Evolutionary conservation across 208 protist genomes (phyloP).

Genomic region (Herpetomonas samuelpessoai): DNA sequence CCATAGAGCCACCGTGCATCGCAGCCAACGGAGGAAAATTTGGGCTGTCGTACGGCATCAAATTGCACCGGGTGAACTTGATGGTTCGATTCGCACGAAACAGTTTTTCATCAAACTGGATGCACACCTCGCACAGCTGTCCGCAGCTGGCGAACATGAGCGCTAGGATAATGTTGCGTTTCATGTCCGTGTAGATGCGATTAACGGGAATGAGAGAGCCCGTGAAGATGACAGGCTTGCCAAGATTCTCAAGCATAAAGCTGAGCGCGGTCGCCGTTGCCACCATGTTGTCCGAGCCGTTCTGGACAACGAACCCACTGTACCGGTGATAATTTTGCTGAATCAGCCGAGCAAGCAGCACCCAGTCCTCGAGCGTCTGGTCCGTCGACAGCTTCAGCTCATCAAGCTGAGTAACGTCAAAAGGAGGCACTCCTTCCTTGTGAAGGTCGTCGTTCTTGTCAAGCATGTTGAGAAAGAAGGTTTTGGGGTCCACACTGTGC

Average conservation of each 20-base stretch:
- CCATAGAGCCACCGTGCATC: conserved; percentile 48
- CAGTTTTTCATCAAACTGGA: conserved; percentile 96
- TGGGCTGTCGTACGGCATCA: conserved; percentile 91
- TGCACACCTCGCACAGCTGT: conserved; percentile 92
- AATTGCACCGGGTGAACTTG: conserved; percentile 68
- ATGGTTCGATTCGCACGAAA: conserved; percentile 90
- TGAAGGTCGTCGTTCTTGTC: conserved; percentile 53
- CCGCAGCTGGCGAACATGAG: conserved; percentile 83
- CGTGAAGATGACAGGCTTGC: conserved; percentile 97
- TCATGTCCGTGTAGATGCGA: conserved; percentile 87
- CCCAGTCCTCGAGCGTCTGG: conserved; percentile 63
- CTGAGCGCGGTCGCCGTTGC: conserved; percentile 93
- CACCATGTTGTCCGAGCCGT: conserved; percentile 96
- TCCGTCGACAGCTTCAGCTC: conserved; percentile 63
- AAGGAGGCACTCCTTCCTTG: conserved; percentile 51
- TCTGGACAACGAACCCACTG: conserved; percentile 97
- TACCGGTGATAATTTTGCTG: conserved; percentile 85
- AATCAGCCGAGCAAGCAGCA: conserved; percentile 67
- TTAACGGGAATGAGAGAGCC: conserved; percentile 91
- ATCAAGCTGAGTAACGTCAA: conserved; percentile 51
- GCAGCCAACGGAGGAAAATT: conserved; percentile 90
- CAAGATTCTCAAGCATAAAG: conserved; percentile 97
- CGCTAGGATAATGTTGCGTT: conserved; percentile 80
- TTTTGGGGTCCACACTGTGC: conserved; percentile 2
- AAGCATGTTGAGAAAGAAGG: conserved; percentile 53